phyloP scores from a whole-genome alignment of 768 basidiomycete species.

The Pisolithus sp. region DNA sequence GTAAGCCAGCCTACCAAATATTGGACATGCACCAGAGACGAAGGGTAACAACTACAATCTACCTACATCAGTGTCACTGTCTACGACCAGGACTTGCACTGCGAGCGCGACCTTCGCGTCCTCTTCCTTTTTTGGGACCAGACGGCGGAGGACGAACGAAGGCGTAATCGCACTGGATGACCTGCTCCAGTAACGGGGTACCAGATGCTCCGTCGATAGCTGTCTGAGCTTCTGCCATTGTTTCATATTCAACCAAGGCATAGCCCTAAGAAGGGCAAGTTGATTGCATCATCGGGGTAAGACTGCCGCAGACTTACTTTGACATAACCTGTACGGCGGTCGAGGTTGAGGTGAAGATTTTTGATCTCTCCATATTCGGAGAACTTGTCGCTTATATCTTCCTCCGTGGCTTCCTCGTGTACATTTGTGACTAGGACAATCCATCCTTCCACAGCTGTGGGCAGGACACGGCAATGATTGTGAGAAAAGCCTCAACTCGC shows the following conservation, averaged over 20 bases:
- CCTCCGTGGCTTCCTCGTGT: slow-evolving; percentile 97
- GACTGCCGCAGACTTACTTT: slow-evolving; percentile 54
- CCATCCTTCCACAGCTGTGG: slow-evolving; percentile 94
- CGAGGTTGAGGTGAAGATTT: slow-evolving; percentile 94
- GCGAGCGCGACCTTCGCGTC: slow-evolving; percentile 55
- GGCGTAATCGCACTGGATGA: slow-evolving; percentile 84
- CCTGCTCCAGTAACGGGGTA: slow-evolving; percentile 78
- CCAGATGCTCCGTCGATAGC: slow-evolving; percentile 90
- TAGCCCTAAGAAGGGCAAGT: slow-evolving; percentile 65
- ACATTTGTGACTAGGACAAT: slow-evolving; percentile 95
- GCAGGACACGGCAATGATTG: slow-evolving; percentile 8
- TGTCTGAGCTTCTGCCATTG: slow-evolving; percentile 86
- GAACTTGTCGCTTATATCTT: slow-evolving; percentile 95
- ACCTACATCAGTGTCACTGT: slow-evolving; percentile 19
- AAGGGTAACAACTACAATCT: not conserved
- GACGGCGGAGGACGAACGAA: slow-evolving; percentile 83
- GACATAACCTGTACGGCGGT: slow-evolving; percentile 96
- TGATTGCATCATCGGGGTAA: not conserved
- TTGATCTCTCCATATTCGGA: slow-evolving; percentile 96
- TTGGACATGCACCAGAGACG: no score
- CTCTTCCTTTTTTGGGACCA: slow-evolving; percentile 72
- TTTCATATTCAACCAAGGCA: slow-evolving; percentile 95
- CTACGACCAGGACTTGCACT: slow-evolving; percentile 77
- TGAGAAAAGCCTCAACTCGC: slow-evolving; percentile 1
- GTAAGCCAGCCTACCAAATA: no score